These are phyloP conservation scores for Withania somnifera DNA, from an alignment of 305 asterid species.

Conservation along the genomic window DNA sequence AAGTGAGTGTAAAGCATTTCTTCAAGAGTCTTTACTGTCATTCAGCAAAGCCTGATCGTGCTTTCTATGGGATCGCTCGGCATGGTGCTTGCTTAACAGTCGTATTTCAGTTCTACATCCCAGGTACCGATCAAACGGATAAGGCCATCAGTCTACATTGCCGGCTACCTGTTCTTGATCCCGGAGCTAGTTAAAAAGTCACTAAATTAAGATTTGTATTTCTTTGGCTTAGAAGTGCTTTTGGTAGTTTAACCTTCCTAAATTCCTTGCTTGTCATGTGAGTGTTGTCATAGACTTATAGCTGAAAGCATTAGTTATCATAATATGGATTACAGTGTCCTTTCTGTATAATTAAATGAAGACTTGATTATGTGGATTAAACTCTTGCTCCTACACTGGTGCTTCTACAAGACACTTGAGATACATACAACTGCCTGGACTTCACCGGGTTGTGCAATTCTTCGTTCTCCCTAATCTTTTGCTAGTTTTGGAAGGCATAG, in stretches of 20 bases:
- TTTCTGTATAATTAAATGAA: not conserved
- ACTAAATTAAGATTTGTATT: not conserved
- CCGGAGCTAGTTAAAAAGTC: slow-evolving; percentile 47
- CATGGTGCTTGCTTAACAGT: slow-evolving; percentile 65
- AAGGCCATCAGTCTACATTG: slow-evolving; percentile 80
- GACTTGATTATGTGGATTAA: not conserved
- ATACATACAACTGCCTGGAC: not conserved
- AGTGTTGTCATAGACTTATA: not conserved
- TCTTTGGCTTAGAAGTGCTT: not conserved
- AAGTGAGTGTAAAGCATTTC: slow-evolving; percentile 81
- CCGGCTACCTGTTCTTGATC: slow-evolving; percentile 87
- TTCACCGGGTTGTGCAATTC: not conserved
- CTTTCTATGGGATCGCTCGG: slow-evolving; percentile 64
- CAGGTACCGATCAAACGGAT: slow-evolving; percentile 71
- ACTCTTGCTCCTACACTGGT: not conserved
- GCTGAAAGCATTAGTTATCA: not conserved
- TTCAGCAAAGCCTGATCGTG: slow-evolving; percentile 74
- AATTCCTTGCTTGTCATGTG: not conserved
- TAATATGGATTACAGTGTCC: not conserved
- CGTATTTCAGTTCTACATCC: slow-evolving; percentile 81
- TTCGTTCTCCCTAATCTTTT: not conserved
- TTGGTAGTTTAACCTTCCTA: not conserved
- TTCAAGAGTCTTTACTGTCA: slow-evolving; percentile 69
- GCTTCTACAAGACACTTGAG: too few relatives aligned
- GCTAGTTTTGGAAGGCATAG: not conserved